phyloP scores from a whole-genome alignment of 345 rosid genomes.

The Citrus mangshanensis region DNA sequence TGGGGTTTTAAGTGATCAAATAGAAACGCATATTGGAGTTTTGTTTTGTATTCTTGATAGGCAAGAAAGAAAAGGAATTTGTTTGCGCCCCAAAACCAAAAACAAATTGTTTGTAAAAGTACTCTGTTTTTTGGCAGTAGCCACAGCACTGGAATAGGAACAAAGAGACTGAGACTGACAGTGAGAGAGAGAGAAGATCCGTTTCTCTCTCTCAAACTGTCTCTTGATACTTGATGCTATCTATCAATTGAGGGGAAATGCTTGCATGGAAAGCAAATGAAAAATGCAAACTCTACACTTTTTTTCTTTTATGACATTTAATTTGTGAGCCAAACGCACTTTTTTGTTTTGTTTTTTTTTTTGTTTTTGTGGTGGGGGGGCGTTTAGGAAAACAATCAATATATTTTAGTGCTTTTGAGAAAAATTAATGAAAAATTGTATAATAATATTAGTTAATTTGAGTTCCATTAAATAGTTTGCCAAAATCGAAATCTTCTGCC shows the following conservation, averaged over 20 bases:
- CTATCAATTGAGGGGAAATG: neutral
- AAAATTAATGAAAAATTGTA: neutral
- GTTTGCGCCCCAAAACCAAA: neutral
- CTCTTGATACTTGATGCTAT: neutral
- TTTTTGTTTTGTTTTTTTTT: neutral
- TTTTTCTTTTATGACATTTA: neutral
- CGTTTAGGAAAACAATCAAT: neutral
- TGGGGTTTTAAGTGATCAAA: conserved; percentile 10
- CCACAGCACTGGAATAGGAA: neutral
- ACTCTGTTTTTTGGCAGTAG: neutral
- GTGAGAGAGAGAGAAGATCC: neutral
- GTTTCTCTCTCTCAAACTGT: neutral
- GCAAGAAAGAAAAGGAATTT: neutral
- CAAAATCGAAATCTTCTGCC: neutral
- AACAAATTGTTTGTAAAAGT: neutral
- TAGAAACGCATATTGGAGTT: neutral
- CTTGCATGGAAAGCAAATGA: conserved; percentile 13
- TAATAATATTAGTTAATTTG: neutral
- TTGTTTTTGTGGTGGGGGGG: too few relatives aligned
- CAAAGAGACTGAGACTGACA: neutral
- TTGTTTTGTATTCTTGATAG: neutral
- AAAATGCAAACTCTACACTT: neutral
- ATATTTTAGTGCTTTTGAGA: neutral
- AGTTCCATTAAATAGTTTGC: neutral
- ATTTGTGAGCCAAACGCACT: neutral